Percentiles rank a stretch among this genome's conserved stretches.
phyloP scores from a whole-genome alignment of 73 alveolate species.

The Uronychia binucleata region DNA sequence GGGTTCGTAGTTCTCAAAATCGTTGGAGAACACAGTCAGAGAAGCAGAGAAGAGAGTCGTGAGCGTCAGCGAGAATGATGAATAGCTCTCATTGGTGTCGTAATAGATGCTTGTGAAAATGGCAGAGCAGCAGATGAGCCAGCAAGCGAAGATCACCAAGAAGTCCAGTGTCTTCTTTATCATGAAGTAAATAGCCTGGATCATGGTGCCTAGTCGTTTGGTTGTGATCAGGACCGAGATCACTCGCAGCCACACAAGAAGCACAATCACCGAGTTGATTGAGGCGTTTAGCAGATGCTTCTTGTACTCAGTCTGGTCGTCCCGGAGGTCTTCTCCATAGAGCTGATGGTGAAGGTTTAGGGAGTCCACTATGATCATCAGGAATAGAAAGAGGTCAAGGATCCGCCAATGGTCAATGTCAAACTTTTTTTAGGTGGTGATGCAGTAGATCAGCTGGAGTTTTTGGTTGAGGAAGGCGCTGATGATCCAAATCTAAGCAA shows the following conservation, averaged over 20 bases:
- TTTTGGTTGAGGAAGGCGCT: conserved; percentile 27
- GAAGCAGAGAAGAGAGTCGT: conserved; percentile 52
- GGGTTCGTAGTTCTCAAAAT: conserved; percentile 37
- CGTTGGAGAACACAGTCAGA: conserved; percentile 27
- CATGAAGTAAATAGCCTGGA: conserved; percentile 46
- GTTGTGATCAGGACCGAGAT: conserved; percentile 50
- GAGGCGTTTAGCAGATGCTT: conserved; percentile 32
- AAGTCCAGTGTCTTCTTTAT: conserved; percentile 44
- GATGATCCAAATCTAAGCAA: conserved; percentile 33
- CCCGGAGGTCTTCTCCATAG: not conserved
- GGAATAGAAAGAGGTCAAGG: conserved; percentile 21
- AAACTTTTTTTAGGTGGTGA: conserved; percentile 26
- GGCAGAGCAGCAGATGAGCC: conserved; percentile 51
- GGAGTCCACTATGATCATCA: conserved; percentile 26
- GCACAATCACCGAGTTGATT: conserved; percentile 33
- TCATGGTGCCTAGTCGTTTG: conserved; percentile 41
- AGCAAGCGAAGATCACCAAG: conserved; percentile 52
- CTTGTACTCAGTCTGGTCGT: conserved; percentile 16
- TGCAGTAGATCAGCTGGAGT: conserved; percentile 17
- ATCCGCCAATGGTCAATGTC: conserved; percentile 42
- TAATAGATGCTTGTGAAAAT: conserved; percentile 44
- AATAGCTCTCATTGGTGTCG: conserved; percentile 23
- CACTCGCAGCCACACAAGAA: conserved; percentile 45
- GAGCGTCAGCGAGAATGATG: conserved; percentile 27
- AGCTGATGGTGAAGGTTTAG: conserved; percentile 12